phyloP scores from a whole-genome alignment of 371 early-diverging fungal species.

The Syncephalastrum monosporum region DNA sequence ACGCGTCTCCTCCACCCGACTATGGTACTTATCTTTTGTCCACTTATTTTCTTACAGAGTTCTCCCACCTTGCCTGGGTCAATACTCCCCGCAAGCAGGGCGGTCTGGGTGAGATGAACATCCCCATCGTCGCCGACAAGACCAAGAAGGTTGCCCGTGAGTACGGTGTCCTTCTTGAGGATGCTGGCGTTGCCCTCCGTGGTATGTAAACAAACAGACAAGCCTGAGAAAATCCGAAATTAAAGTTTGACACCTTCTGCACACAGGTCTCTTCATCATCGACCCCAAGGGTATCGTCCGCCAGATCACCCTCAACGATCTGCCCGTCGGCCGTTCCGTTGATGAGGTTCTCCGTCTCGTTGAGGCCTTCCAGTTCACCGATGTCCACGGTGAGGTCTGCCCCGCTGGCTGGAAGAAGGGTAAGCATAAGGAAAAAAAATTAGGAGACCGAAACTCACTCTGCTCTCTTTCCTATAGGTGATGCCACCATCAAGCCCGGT shows the following conservation, averaged over 20 bases:
- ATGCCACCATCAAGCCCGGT: conserved; percentile 64
- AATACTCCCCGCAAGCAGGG: conserved; percentile 70
- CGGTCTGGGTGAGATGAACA: conserved; percentile 77
- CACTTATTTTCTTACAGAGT: conserved; percentile 28
- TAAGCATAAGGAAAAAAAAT: not conserved
- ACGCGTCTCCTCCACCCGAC: not conserved
- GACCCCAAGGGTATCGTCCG: conserved; percentile 66
- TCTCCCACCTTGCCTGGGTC: conserved; percentile 64
- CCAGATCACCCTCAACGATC: conserved; percentile 61
- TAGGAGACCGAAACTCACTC: no score
- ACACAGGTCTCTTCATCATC: conserved; percentile 68
- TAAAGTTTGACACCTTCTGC: conserved; percentile 12
- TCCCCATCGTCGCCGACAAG: conserved; percentile 72
- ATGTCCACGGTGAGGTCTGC: conserved; percentile 71
- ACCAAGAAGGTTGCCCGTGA: conserved; percentile 67
- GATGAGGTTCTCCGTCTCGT: conserved; percentile 77
- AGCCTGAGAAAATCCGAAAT: not conserved
- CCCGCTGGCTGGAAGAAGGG: conserved; percentile 90
- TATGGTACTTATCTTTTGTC: not conserved
- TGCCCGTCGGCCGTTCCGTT: conserved; percentile 75
- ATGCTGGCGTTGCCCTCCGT: conserved; percentile 54
- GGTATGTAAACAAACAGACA: conserved; percentile 14
- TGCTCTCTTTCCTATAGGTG: no score
- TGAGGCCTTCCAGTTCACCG: conserved; percentile 79
- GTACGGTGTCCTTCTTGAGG: conserved; percentile 74